Evolutionary conservation across 225 moss, liverwort and hornwort genomes (phyloP).

Genomic region (Bryum argenteum): DNA sequence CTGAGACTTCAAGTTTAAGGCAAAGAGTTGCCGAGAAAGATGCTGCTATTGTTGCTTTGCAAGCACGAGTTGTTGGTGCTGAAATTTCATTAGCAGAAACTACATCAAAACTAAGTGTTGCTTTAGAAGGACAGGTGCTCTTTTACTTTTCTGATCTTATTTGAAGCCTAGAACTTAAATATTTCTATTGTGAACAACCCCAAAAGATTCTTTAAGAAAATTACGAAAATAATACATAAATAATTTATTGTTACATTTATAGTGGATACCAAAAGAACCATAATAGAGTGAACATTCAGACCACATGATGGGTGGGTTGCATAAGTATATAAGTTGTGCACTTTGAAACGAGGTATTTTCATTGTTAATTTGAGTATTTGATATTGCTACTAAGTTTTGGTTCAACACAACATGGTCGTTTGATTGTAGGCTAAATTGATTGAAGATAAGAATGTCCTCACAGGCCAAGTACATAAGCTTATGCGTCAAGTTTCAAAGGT

Average conservation of each 20-base stretch:
- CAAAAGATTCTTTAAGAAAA: too few species aligned
- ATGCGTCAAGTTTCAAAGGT: slow-evolving; percentile 48
- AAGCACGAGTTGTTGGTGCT: slow-evolving; percentile 61
- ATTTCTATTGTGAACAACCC: too few species aligned
- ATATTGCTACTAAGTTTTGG: background rate
- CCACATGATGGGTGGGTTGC: slow-evolving; percentile 9
- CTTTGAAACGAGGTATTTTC: background rate
- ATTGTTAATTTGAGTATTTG: background rate
- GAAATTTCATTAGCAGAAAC: slow-evolving; percentile 72
- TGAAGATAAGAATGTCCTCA: slow-evolving; percentile 35
- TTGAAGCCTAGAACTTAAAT: too few species aligned
- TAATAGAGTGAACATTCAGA: background rate
- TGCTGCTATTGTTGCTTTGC: slow-evolving; percentile 56
- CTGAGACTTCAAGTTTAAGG: slow-evolving; percentile 57
- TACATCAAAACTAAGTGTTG: slow-evolving; percentile 57
- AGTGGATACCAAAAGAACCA: too few species aligned
- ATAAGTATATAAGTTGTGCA: background rate
- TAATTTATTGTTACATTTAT: too few species aligned
- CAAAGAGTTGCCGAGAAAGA: slow-evolving; percentile 73
- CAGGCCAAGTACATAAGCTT: slow-evolving; percentile 49
- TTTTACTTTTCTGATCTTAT: too few species aligned
- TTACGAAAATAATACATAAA: too few species aligned
- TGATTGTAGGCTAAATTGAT: slow-evolving; percentile 42
- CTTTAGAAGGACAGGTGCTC: slow-evolving; percentile 71
- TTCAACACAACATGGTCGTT: background rate